These are phyloP conservation scores for Aquilaria malaccensis DNA, from an alignment of 345 rosid species.

Conservation along the genomic window DNA sequence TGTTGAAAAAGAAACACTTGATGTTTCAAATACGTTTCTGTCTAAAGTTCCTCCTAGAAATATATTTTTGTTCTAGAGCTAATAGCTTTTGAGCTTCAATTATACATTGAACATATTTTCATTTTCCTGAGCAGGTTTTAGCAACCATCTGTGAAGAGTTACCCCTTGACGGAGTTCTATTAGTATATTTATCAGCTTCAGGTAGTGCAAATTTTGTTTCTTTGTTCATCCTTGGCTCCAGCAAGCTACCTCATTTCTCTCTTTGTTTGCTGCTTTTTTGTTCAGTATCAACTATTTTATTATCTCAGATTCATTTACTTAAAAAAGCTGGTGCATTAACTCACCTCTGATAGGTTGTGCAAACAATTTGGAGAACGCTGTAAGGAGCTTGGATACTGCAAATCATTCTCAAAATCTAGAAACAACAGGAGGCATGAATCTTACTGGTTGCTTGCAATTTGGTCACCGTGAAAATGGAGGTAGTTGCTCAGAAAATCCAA, in stretches of 20 bases:
- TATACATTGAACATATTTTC: conserved; percentile 2
- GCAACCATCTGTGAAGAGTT: conserved; percentile 87
- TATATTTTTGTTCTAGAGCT: too few species aligned
- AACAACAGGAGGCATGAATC: conserved; percentile 34
- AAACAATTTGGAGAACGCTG: conserved; percentile 35
- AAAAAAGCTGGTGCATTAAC: conserved; percentile 45
- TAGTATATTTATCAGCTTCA: conserved; percentile 85
- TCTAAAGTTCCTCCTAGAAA: neutral
- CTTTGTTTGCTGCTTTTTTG: conserved; percentile 4
- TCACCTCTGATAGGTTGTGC: conserved; percentile 39
- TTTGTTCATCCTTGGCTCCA: conserved; percentile 3
- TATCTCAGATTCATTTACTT: conserved; percentile 20
- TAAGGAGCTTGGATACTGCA: conserved; percentile 37
- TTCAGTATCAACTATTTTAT: conserved; percentile 15
- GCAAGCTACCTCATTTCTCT: neutral
- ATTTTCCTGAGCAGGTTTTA: conserved; percentile 50
- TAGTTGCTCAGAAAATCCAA: conserved; percentile 21
- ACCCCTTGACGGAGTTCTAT: conserved; percentile 70
- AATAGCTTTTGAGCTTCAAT: too few species aligned
- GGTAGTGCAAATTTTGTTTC: conserved; percentile 34
- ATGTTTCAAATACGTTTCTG: neutral
- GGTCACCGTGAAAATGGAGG: conserved; percentile 79
- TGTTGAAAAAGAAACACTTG: neutral
- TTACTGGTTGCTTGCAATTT: conserved; percentile 51
- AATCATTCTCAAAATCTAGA: conserved; percentile 34